Evolutionary conservation across 2,329 filamentous ascomycete genomes (phyloP), one percentile per base, ranked within the genome.

Genomic region (Ascosphaera aggregata): DNA sequence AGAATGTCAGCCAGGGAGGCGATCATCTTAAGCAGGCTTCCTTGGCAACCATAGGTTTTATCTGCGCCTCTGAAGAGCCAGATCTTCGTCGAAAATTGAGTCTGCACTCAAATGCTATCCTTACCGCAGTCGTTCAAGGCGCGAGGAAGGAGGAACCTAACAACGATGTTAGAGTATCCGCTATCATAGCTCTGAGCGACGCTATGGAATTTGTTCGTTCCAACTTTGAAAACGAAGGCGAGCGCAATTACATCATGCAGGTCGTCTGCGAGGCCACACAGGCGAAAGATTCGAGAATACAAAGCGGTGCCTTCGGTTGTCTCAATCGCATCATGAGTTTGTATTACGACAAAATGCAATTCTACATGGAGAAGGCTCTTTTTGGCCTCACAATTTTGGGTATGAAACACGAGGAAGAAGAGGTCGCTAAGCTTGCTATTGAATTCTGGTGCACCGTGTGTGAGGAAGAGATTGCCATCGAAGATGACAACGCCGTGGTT

Each of bases 391-490:
- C 89, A 31, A 93, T 98, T 45, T 76, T 93, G 56, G 89, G 89
- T 48, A 98, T 98, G 89, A 94, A 93, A 71, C 91, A 75, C 51
- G 77, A 85, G 5, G 89, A 98, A 50, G 89, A 98, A 59, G 89
- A 98, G 55, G 89, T 98, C 40, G 80, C 89, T 44, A 98, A 98
- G 69, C 69, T 98, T 41, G 89, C 89, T 30, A 84, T 98, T 47
- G 89, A 98, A 57, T 98, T 98, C 64, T 98, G 89, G 89, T 95
- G 86, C 66, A 94, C 89, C n/a, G 89, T 98, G 37, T 98, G 89
- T 59, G 89, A 98, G 58, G 89, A 98, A 62, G 89, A 98, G 60
- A 86, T 94, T 50, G 78, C 78, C 46, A 95, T 98, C 51, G 89
- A 98, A 54, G 89, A 98, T 53, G 89, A 98, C 59, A 98, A 98